Evolutionary conservation across 306 rosid genomes (phyloP).

Genomic region (Hippophae tibetana): DNA sequence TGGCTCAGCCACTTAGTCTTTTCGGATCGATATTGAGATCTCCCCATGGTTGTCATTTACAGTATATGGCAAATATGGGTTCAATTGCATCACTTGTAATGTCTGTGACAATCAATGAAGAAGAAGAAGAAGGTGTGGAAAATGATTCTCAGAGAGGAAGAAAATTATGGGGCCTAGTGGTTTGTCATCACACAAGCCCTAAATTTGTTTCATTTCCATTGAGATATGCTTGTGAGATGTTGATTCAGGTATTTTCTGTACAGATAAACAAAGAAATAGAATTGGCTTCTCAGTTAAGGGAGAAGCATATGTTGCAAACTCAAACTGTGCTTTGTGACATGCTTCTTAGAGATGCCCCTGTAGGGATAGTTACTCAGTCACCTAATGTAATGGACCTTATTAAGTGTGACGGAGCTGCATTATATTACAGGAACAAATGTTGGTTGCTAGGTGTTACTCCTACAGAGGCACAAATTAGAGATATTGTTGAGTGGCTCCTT

Average conservation of each 20-base stretch:
- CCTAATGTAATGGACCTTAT: constrained; percentile 38
- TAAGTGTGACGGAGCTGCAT: constrained; percentile 40
- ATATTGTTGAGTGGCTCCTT: constrained; percentile 34
- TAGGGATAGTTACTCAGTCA: constrained; percentile 31
- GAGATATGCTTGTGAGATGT: constrained; percentile 41
- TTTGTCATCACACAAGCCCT: constrained; percentile 41
- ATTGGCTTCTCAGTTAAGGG: constrained; percentile 33
- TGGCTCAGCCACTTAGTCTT: constrained; percentile 33
- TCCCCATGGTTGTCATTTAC: constrained; percentile 38
- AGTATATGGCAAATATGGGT: constrained; percentile 39
- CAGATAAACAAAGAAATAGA: constrained; percentile 37
- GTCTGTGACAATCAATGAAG: constrained; percentile 29
- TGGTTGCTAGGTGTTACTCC: constrained; percentile 38
- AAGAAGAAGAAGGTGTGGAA: constrained; percentile 21
- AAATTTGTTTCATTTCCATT: constrained; percentile 38
- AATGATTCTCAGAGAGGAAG: constrained; percentile 30
- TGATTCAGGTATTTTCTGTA: constrained; percentile 38
- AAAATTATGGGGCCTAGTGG: constrained; percentile 37
- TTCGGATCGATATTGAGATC: constrained; percentile 33
- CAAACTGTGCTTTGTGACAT: constrained; percentile 41
- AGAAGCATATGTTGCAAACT: constrained; percentile 28
- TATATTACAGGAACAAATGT: constrained; percentile 27
- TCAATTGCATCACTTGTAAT: constrained; percentile 36
- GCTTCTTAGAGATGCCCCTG: constrained; percentile 36
- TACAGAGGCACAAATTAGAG: constrained; percentile 21